Base-by-base conservation (phyloP, 1,284 basidiomycete genomes). In the Phylloboletellus chloephorus region DNA sequence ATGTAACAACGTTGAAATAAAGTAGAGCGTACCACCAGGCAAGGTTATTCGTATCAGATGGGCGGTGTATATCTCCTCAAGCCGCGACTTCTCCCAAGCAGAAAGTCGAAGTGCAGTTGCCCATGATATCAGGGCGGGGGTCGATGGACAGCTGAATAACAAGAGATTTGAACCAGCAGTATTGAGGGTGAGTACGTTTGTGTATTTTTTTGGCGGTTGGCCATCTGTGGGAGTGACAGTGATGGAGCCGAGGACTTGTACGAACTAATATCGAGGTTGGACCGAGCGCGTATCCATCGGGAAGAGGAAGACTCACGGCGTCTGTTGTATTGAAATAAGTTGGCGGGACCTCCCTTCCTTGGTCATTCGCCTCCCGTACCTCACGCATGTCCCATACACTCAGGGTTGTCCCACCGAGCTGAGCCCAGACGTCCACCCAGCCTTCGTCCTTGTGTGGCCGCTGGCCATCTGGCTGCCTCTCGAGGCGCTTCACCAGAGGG, bases 41-140 rank as follows among this genome's bases (percentile, higher is more conserved):
- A 84, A 57, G 24, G 78, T 79, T 63, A 88, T 85, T 37, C 90
- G 76, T 50, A 94, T 78, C 32, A 98, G 69, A 67, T 97, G 90
- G 2, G 93, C 94, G 0, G 95, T 98, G 64, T 98, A 98, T 45
- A 98, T 92, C 66, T 98, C 95, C 63, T 97, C 93, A 16, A 98
- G 73, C 19, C 94, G 80, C 1, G 90, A 88, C 54, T 96, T 92
- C 65, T 98, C 95, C 92, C 94, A 98, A 37, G 88, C 79, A 7
- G 88, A 82, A 6, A 98, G 75, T 12, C 96, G 83, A 26, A 98
- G 74, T 5, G 92, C 92, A 16, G 89, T 84, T 13, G 90, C 82
- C 94, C 94, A 98, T n/a, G 83, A 81, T 30, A 88, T 71, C 36
- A 95, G 72, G 3, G 85, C 75, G 16, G 72, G 63, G 4, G 82